A percentile compares a stretch with the other conserved stretches of the same genome.
These are phyloP conservation scores for Peronospora destructor DNA, from an alignment of 352 stramenopile species.

Conservation along the genomic window DNA sequence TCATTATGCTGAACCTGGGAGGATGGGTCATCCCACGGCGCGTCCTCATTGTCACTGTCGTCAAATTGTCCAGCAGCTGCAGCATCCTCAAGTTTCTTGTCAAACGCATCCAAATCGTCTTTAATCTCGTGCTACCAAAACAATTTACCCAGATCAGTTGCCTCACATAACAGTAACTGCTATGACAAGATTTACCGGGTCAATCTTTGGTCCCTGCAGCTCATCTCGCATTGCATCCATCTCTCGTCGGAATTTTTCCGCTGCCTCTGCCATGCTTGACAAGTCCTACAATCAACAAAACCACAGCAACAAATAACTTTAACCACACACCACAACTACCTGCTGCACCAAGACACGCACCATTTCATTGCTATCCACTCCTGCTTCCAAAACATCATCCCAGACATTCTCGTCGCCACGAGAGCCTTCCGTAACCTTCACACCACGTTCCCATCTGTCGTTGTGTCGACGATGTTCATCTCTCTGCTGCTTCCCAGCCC, in stretches of 20 bases:
- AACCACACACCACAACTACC: neutral
- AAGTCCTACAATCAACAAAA: slow-evolving; percentile 44
- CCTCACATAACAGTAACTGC: neutral
- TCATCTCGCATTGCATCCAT: slow-evolving; percentile 80
- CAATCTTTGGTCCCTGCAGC: slow-evolving; percentile 27
- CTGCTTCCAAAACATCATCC: slow-evolving; percentile 64
- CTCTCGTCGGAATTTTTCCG: slow-evolving; percentile 78
- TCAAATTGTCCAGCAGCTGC: slow-evolving; percentile 74
- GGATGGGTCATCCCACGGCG: slow-evolving; percentile 49
- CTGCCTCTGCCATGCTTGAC: slow-evolving; percentile 69
- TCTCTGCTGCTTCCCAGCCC: slow-evolving; percentile 29
- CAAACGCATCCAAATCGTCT: slow-evolving; percentile 65
- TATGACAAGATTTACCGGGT: slow-evolving; percentile 22
- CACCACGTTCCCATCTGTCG: slow-evolving; percentile 56
- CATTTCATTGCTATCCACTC: slow-evolving; percentile 51
- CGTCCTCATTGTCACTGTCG: slow-evolving; percentile 71
- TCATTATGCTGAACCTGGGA: slow-evolving; percentile 19
- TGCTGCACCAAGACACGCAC: slow-evolving; percentile 22
- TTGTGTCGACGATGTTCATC: slow-evolving; percentile 29
- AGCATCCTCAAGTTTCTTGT: slow-evolving; percentile 73
- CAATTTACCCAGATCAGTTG: slow-evolving; percentile 9
- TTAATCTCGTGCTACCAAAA: slow-evolving; percentile 34
- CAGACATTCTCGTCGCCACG: slow-evolving; percentile 59
- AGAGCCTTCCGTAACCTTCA: slow-evolving; percentile 28
- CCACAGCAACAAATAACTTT: slow-evolving; percentile 5